Conservation (phyloP, 495 filamentous ascomycete species). For the Pseudoneurospora amorphoporcata region DNA sequence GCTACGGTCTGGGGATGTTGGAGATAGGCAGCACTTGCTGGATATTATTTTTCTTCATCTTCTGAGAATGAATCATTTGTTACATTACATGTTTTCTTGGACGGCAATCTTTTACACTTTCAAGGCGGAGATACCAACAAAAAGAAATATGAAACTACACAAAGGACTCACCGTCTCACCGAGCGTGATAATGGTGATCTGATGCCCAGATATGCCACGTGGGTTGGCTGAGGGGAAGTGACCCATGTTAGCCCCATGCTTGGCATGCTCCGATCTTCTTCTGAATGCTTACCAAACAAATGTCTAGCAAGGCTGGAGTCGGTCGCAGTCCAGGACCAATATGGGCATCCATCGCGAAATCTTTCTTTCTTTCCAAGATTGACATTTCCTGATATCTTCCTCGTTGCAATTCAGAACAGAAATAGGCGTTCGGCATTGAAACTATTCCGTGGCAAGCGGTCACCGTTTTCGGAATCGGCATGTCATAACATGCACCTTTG, state of each 20-base stretch:
- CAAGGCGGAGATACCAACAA: not conserved
- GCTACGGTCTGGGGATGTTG: not conserved
- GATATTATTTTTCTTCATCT: not conserved
- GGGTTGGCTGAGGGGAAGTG: not conserved
- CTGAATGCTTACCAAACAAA: not conserved
- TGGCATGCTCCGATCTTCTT: not conserved
- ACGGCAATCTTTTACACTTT: not conserved
- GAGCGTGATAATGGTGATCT: not conserved
- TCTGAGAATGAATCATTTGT: not conserved
- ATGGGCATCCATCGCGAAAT: not conserved
- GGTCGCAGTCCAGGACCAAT: not conserved
- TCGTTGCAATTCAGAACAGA: not conserved
- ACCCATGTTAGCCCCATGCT: not conserved
- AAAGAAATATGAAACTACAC: not conserved
- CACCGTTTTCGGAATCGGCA: not conserved
- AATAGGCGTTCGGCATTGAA: not conserved
- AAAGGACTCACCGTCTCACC: not conserved
- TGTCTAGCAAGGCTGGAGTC: not conserved
- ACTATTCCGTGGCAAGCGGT: not conserved
- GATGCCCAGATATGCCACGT: not conserved
- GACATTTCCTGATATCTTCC: not conserved
- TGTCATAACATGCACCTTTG: not conserved
- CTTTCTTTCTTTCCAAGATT: not conserved
- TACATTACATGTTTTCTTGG: not conserved
- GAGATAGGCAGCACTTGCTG: not conserved